phyloP scores from a whole-genome alignment of 805 yeast species.

The Jamesozyma spencerorum region DNA sequence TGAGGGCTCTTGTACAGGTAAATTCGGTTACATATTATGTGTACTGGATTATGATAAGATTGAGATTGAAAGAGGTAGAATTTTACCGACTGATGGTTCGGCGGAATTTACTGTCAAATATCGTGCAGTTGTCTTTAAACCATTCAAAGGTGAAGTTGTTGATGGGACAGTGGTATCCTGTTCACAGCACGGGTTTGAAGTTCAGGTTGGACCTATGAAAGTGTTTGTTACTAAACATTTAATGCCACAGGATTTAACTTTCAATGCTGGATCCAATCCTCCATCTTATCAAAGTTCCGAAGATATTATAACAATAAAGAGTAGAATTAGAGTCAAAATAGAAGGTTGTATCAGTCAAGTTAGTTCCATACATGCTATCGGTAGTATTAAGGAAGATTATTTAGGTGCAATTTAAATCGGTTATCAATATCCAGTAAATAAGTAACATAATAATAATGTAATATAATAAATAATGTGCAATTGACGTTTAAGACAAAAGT shows the following conservation, averaged over 20 bases:
- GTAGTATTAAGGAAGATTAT: conserved; percentile 95
- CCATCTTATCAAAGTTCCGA: conserved; percentile 97
- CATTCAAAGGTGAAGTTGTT: conserved; percentile 97
- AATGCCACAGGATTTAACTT: conserved; percentile 88
- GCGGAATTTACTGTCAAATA: conserved; percentile 96
- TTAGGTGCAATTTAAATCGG: conserved; percentile 63
- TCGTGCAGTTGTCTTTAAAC: conserved; percentile 95
- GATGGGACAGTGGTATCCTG: conserved; percentile 94
- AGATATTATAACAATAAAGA: conserved; percentile 88
- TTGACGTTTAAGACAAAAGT: background rate
- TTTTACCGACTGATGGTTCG: conserved; percentile 83
- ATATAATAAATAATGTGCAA: background rate
- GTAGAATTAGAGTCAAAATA: conserved; percentile 86
- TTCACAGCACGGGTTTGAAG: conserved; percentile 91
- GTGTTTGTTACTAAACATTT: conserved; percentile 92
- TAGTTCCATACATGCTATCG: conserved; percentile 93
- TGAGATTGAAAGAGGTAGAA: conserved; percentile 89
- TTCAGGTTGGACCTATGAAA: conserved; percentile 93
- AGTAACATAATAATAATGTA: background rate
- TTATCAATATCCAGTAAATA: background rate
- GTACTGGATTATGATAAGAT: conserved; percentile 90
- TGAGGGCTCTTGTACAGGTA: conserved; percentile 98
- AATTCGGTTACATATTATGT: conserved; percentile 94
- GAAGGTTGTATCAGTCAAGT: conserved; percentile 98
- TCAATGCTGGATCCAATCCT: conserved; percentile 91